Conservation (phyloP, 495 filamentous ascomycete species). For the Aspergillus incahuasiensis region DNA sequence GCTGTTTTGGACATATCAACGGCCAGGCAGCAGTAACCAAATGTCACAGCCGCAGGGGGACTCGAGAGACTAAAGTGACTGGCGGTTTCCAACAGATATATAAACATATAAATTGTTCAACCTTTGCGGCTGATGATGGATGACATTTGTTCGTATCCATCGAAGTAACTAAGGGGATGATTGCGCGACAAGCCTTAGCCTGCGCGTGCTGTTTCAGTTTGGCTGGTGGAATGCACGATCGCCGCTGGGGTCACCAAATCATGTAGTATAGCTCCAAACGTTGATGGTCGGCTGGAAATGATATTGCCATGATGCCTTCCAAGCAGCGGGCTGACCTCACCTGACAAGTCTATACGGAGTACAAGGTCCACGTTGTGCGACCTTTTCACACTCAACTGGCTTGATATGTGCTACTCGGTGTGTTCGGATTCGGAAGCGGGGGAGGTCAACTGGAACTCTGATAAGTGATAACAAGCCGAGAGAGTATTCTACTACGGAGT, state of each 20-base stretch:
- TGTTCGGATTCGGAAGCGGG: too few species aligned
- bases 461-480: too few species aligned
- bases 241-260: not conserved
- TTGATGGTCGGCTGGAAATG: not conserved
- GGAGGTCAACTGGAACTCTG: too few species aligned
- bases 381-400: too few species aligned
- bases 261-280: not conserved
- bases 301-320: not conserved
- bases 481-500: too few species aligned
- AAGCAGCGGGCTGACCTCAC: not conserved
- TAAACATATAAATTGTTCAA: not conserved
- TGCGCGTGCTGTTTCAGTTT: not conserved
- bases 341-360: too few species aligned
- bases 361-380: too few species aligned
- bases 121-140: not conserved
- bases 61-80: not conserved
- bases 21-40: not conserved
- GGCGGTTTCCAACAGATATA: not conserved
- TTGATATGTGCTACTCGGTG: too few species aligned
- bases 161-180: not conserved
- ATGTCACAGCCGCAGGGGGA: too few species aligned
- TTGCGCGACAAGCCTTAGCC: too few species aligned
- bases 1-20: too few species aligned
- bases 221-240: not conserved
- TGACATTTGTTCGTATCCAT: not conserved